Base-by-base conservation (phyloP, 805 yeast genomes). In the Saccharomycopsis lassenensis region DNA sequence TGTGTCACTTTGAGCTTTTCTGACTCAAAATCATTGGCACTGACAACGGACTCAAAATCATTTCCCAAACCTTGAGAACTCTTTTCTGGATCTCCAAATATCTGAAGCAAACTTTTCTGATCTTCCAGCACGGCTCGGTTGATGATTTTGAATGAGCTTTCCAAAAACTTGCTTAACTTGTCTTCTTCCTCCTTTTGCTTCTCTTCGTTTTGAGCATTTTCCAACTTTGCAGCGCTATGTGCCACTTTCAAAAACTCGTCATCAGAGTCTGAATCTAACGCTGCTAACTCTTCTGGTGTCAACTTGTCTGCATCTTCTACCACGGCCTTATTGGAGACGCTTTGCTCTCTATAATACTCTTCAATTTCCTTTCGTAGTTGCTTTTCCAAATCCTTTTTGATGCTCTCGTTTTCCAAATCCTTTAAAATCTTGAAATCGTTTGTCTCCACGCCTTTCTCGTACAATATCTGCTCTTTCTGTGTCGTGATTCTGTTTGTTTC, bases 361-460 rank as follows among this genome's bases (percentile, higher is more conserved):
- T 32, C 31, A 11, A 40, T 12, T 17, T 37, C 14, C 5, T 18
- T 21, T 12, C 35, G 7, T 6, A 42, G 14, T 30, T 33, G 20
- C 16, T 18, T 14, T 20, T 39, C 39, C 26, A 29, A 17, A 20
- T 39, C 19, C 20, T 20, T 19, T 14, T 36, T 28, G 20, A 22
- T 14, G n/a, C 11, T 21, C 7, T 17, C 22, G 12, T 25, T 14
- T 10, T 28, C 33, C 19, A 39, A 38, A 26, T 39, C 42, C 23
- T 39, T 25, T 11, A 18, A 18, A 12, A 42, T 29, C 29, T 37
- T 28, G 11, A 31, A 34, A 31, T 42, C 46, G 12, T 25, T 14
- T 7, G 46, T 42, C 25, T 42, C 34, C 2, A 42, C 34, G 5
- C 35, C 31, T 20, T 42, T 42, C 7, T 42, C 46, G 24, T 42